A percentile compares a stretch with the other conserved stretches of the same genome.
Evolutionary conservation across 1,284 basidiomycete genomes (phyloP).

Genomic region (Cryptococcus neoformans): DNA sequence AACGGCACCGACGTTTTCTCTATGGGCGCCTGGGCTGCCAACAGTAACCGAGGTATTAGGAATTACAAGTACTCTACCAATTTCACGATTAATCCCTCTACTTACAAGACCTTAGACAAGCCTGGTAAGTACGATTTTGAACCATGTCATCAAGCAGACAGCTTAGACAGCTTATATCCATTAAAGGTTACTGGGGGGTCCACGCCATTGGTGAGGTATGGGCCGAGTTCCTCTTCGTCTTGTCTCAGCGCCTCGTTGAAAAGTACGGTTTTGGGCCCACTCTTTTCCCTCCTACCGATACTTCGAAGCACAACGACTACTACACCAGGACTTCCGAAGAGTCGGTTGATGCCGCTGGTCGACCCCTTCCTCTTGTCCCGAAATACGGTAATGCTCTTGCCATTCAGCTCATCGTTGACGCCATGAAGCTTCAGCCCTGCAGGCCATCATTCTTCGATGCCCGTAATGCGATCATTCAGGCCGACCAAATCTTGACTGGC

Average conservation of each 20-base stretch:
- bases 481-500: slow-evolving; percentile 84
- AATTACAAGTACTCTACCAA: slow-evolving; percentile 83
- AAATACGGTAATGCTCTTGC: slow-evolving; percentile 88
- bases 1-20: slow-evolving; percentile 56
- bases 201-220: slow-evolving; percentile 94
- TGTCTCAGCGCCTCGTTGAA: slow-evolving; percentile 68
- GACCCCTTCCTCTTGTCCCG: slow-evolving; percentile 65
- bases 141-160: background rate
- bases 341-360: slow-evolving; percentile 49
- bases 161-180: background rate
- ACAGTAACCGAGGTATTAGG: slow-evolving; percentile 71
- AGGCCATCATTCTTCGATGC: slow-evolving; percentile 88
- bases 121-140: background rate
- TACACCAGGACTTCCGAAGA: slow-evolving; percentile 53
- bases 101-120: slow-evolving; percentile 94
- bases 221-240: slow-evolving; percentile 89
- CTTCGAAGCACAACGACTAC: slow-evolving; percentile 58
- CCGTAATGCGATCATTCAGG: slow-evolving; percentile 87
- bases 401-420: slow-evolving; percentile 82
- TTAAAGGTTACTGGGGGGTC: slow-evolving; percentile 37
- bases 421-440: slow-evolving; percentile 94
- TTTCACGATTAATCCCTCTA: slow-evolving; percentile 76
- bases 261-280: slow-evolving; percentile 75
- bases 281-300: slow-evolving; percentile 70
- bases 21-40: slow-evolving; percentile 95